phyloP scores from a whole-genome alignment of 805 yeast species.

The Candida succiphila region DNA sequence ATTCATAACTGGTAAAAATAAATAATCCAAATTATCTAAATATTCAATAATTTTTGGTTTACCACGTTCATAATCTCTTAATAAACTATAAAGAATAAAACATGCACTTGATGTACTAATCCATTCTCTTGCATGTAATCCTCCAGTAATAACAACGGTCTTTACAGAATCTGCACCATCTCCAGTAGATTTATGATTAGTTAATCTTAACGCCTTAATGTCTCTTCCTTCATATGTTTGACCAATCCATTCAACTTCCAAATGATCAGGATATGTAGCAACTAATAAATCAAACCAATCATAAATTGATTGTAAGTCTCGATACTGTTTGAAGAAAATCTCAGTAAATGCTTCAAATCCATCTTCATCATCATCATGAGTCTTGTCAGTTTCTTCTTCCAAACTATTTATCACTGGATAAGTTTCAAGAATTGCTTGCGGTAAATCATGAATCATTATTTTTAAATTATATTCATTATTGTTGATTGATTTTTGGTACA shows the following conservation, averaged over 20 bases:
- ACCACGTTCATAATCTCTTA: constrained; percentile 33
- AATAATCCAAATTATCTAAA: constrained; percentile 53
- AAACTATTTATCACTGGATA: constrained; percentile 24
- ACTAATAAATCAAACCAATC: constrained; percentile 59
- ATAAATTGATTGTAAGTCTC: constrained; percentile 59
- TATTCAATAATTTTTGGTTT: constrained; percentile 31
- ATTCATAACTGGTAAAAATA: constrained; percentile 75
- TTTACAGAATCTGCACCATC: constrained; percentile 21
- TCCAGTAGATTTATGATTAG: constrained; percentile 30
- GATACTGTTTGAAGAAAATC: constrained; percentile 59
- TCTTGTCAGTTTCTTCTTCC: not conserved
- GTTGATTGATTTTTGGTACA: not conserved
- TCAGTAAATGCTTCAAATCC: constrained; percentile 19
- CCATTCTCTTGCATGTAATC: constrained; percentile 91
- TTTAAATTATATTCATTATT: constrained; percentile 17
- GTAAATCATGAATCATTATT: constrained; percentile 45
- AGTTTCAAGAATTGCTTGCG: constrained; percentile 47
- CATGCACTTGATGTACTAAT: constrained; percentile 62
- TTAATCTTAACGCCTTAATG: constrained; percentile 55
- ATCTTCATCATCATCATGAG: constrained; percentile 1
- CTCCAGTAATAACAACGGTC: constrained; percentile 73
- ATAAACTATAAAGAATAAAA: constrained; percentile 39
- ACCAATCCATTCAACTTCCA: constrained; percentile 62
- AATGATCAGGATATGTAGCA: constrained; percentile 52
- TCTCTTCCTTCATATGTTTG: constrained; percentile 67